Evolutionary conservation across 495 filamentous ascomycete genomes (phyloP).

Genomic region (Podospora appendiculata): DNA sequence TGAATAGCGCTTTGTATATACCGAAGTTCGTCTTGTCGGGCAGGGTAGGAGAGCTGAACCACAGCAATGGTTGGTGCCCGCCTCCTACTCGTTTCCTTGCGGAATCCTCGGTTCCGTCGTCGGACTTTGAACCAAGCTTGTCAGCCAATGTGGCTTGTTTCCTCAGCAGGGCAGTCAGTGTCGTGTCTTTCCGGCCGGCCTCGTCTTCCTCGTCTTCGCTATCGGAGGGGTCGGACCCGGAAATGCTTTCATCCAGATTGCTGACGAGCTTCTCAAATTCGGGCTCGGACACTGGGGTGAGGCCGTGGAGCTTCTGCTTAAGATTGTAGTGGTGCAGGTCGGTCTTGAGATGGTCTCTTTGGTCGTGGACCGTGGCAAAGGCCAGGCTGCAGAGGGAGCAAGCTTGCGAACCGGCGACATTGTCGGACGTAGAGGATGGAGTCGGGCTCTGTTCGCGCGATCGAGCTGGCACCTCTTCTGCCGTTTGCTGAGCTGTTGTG

Average conservation of each 20-base stretch:
- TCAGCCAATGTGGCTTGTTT: conserved; percentile 68
- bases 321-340: conserved; percentile 92
- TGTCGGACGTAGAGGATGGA: conserved; percentile 15
- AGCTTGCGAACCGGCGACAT: conserved; percentile 56
- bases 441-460: conserved; percentile 33
- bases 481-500: conserved; percentile 17
- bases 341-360: conserved; percentile 78
- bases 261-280: conserved; percentile 82
- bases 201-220: conserved; percentile 45
- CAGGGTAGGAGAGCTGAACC: conserved; percentile 71
- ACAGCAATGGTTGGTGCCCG: conserved; percentile 71
- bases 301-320: conserved; percentile 75
- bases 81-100: conserved; percentile 41
- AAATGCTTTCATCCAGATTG: conserved; percentile 83
- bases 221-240: conserved; percentile 58
- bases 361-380: conserved; percentile 67
- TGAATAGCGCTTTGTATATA: conserved; percentile 78
- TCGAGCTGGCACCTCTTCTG: conserved; percentile 4
- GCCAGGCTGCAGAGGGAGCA: conserved; percentile 73
- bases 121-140: conserved; percentile 17
- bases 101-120: conserved; percentile 42
- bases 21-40: conserved; percentile 75
- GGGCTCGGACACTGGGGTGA: conserved; percentile 56
- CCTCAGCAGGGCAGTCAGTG: conserved; percentile 66
- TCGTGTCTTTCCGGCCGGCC: conserved; percentile 45